These are phyloP conservation scores for Aspergillus cavernicola DNA, from an alignment of 495 filamentous ascomycete species.

Conservation along the genomic window DNA sequence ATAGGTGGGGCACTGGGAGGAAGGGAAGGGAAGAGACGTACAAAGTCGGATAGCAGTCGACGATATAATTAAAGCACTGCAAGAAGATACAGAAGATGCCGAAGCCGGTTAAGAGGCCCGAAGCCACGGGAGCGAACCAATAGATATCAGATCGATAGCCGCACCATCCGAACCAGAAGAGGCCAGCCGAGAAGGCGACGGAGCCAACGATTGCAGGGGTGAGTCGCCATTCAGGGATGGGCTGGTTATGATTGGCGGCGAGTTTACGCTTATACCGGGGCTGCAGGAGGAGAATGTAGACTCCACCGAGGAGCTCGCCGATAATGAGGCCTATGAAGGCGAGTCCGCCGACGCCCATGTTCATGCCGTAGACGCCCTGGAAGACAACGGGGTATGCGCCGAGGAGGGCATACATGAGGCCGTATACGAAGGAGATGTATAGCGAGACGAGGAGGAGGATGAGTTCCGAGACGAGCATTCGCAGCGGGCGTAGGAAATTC, in stretches of 20 bases:
- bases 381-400: conserved; percentile 45
- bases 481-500: conserved; percentile 42
- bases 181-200: conserved; percentile 47
- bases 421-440: conserved; percentile 48
- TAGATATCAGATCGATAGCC: conserved; percentile 32
- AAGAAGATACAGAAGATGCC: conserved; percentile 38
- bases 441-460: conserved; percentile 44
- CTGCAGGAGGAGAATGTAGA: conserved; percentile 28
- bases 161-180: conserved; percentile 53
- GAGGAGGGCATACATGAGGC: conserved; percentile 41
- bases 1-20: too few relatives aligned
- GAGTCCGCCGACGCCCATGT: conserved; percentile 31
- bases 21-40: conserved; percentile 41
- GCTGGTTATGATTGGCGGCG: conserved; percentile 27
- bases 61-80: conserved; percentile 39
- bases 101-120: conserved; percentile 32
- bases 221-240: conserved; percentile 40
- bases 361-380: conserved; percentile 34
- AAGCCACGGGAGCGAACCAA: conserved; percentile 32
- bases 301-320: conserved; percentile 28
- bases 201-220: conserved; percentile 48
- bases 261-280: conserved; percentile 28
- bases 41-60: conserved; percentile 60
- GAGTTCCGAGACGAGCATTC: conserved; percentile 42
- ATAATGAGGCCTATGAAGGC: conserved; percentile 39